phyloP scores from a whole-genome alignment of 2,329 filamentous ascomycete species.

The Calonectria leucothoes region DNA sequence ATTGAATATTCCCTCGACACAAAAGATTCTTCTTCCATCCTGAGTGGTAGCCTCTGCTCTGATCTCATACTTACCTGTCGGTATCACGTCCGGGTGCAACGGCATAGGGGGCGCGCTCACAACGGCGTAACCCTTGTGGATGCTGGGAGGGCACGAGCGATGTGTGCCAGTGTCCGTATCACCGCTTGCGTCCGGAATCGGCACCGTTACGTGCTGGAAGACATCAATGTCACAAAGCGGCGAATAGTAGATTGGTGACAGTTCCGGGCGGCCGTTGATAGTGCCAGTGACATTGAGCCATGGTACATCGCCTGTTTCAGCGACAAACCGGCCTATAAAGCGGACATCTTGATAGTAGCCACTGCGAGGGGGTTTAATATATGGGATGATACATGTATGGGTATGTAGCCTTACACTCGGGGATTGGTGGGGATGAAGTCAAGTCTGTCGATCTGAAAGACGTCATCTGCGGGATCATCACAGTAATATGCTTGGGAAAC shows the following conservation, averaged over 20 bases:
- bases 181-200: background rate
- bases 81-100: background rate
- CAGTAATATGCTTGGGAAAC: too few relatives aligned
- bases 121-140: slow-evolving; percentile 3
- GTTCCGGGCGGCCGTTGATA: background rate
- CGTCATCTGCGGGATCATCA: too few relatives aligned
- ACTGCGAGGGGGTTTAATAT: background rate
- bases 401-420: too few relatives aligned
- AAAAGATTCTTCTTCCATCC: slow-evolving; percentile 8
- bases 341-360: slow-evolving; percentile 8
- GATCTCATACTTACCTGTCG: background rate
- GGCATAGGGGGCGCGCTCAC: slow-evolving; percentile 7
- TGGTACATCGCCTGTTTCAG: slow-evolving; percentile 3
- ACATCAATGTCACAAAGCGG: background rate
- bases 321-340: slow-evolving; percentile 8
- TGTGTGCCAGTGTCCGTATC: background rate
- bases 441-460: too few relatives aligned
- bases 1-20: background rate
- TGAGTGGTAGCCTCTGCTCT: slow-evolving; percentile 6
- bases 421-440: too few relatives aligned
- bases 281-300: slow-evolving; percentile 15
- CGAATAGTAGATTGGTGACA: slow-evolving; percentile 1
- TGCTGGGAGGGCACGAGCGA: slow-evolving; percentile 9
- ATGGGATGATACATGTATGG: too few relatives aligned
- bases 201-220: background rate